phyloP scores from a whole-genome alignment of 169 alveolate species.

The Ophryocystis elektroscirrha region DNA sequence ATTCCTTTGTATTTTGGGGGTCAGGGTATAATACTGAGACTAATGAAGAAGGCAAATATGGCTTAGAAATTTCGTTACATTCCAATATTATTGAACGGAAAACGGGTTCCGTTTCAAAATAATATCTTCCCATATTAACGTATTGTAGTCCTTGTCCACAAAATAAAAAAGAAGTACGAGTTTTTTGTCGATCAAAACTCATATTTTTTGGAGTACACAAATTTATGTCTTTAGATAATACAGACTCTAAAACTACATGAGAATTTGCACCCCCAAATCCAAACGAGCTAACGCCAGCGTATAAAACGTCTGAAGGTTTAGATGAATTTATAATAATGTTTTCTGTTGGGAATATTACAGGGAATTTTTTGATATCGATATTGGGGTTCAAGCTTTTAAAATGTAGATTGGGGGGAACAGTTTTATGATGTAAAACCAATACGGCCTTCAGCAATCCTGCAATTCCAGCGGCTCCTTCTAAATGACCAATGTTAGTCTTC shows the following conservation, averaged over 20 bases:
- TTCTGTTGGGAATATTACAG: slow-evolving; percentile 23
- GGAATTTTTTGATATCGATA: slow-evolving; percentile 34
- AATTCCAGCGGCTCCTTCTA: slow-evolving; percentile 49
- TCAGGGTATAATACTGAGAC: not conserved
- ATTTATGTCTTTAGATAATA: slow-evolving; percentile 3
- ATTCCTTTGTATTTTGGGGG: not conserved
- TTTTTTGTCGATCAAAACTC: slow-evolving; percentile 12
- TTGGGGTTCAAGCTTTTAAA: slow-evolving; percentile 40
- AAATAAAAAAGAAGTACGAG: slow-evolving; percentile 22
- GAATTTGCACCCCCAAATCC: slow-evolving; percentile 46
- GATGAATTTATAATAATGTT: slow-evolving; percentile 9
- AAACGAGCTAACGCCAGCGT: slow-evolving; percentile 36
- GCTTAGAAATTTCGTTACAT: not conserved
- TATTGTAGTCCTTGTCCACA: slow-evolving; percentile 27
- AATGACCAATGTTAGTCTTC: slow-evolving; percentile 46
- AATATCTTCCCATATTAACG: slow-evolving; percentile 4
- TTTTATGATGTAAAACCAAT: slow-evolving; percentile 24
- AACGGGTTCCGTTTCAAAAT: slow-evolving; percentile 29
- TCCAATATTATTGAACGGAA: slow-evolving; percentile 23
- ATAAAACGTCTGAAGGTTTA: slow-evolving; percentile 10
- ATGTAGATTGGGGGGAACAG: slow-evolving; percentile 40
- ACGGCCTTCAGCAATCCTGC: slow-evolving; percentile 35
- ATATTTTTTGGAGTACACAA: slow-evolving; percentile 1
- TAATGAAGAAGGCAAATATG: not conserved
- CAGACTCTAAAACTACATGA: slow-evolving; percentile 34